A percentile compares a stretch with the other conserved stretches of the same genome.
phyloP scores from a whole-genome alignment of 345 rosid species.

The Sonneratia alba region DNA sequence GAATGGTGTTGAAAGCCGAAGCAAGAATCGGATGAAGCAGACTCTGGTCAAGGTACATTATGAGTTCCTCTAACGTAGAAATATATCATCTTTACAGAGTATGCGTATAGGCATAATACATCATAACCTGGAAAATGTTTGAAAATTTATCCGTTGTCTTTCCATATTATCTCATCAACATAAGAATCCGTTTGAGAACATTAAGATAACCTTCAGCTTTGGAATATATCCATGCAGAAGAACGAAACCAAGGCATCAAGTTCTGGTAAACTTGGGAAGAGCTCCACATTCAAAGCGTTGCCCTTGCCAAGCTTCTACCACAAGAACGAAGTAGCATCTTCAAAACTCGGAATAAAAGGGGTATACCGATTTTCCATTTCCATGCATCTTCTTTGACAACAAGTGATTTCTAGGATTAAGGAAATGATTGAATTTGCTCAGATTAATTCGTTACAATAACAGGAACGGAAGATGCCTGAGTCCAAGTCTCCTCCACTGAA shows the following conservation, averaged over 20 bases:
- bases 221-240: conserved; percentile 2
- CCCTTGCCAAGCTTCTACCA: conserved; percentile 26
- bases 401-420: not conserved
- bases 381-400: not conserved
- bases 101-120: not conserved
- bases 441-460: not conserved
- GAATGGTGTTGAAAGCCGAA: conserved; percentile 6
- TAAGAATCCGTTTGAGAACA: no score
- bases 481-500: conserved; percentile 10
- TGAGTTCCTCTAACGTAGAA: not conserved
- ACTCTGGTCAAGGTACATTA: not conserved
- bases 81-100: no score
- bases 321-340: conserved; percentile 8
- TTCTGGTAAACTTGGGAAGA: conserved; percentile 10
- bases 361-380: not conserved
- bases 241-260: conserved; percentile 9
- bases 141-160: no score
- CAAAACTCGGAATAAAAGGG: conserved; percentile 8
- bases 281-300: conserved; percentile 22
- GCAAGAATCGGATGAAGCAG: not conserved
- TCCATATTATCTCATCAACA: no score
- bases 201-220: no score
- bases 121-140: not conserved
- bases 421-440: no score
- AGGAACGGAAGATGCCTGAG: not conserved